Evolutionary conservation across 352 stramenopile species (phyloP), one percentile per base, ranked within the genome.

Genomic region (Globisporangium uncinulatum): DNA sequence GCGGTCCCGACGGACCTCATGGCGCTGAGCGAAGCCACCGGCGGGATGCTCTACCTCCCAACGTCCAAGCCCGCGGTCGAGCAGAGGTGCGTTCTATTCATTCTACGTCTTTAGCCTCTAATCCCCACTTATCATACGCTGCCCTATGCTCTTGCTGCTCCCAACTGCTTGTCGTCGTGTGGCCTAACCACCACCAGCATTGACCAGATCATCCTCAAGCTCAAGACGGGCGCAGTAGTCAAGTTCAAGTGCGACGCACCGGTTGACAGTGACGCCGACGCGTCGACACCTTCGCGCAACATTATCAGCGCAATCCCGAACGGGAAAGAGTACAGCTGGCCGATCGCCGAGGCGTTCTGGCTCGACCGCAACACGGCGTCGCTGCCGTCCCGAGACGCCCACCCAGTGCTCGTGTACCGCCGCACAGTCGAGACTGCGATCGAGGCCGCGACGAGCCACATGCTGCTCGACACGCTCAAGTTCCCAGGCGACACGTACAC

Each of bases 381-480:
- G n/a, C 46, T 95, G 39, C 81, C 77, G 0, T 76, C 82, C 14
- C 72, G 86, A 1, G 84, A 94, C 34, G 84, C 86, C 4, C 86
- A 95, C 37, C 86, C 86, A 1, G 83, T 72, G 42, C 64, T 95
- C 8, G 71, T 87, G 47, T 94, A 76, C 53, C 72, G 69, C 0
- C 67, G 86, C 15, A 86, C 77, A 1, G 79, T 90, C 4, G 86
- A 95, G 58, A 79, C 76, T 17, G 81, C 81, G 1, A 89, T 92
- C 13, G 86, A 95, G 54, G 77, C 75, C 4, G 86, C 83, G 8
- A 94, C 83, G 21, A 94, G 85, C 64, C 81, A 91, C 59, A 94
- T 95, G 83, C 63, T 94, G 39, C 62, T 95, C 7, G 86, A 95
- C 59, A 94, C 82, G 42, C 79, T 95, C 57, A 93, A 93, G 64